A percentile compares a stretch with the other conserved stretches of the same genome.
phyloP scores from a whole-genome alignment of 768 basidiomycete genomes.

The Mycena alexandri region DNA sequence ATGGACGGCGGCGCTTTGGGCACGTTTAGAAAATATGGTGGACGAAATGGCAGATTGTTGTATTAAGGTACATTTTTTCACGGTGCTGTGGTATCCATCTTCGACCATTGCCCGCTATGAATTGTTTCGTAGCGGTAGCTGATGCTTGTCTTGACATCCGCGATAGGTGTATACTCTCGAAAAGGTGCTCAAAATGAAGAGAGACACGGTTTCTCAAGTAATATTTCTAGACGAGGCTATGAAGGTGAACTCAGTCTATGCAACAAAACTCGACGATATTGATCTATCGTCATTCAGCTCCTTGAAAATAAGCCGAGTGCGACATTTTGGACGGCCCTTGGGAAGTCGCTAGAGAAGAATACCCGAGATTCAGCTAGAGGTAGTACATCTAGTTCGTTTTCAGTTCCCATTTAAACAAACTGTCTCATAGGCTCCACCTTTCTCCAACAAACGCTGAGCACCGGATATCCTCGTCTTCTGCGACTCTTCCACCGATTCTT shows the following conservation, averaged over 20 bases:
- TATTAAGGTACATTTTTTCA: constrained; percentile 70
- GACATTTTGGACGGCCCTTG: constrained; percentile 90
- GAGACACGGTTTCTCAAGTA: constrained; percentile 79
- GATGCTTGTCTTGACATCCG: constrained; percentile 5
- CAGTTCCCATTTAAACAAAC: background rate
- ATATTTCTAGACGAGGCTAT: constrained; percentile 94
- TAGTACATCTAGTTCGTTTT: constrained; percentile 46
- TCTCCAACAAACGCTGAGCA: constrained; percentile 88
- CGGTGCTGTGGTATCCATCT: background rate
- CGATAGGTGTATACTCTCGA: constrained; percentile 92
- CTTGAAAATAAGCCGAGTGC: constrained; percentile 93
- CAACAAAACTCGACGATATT: background rate
- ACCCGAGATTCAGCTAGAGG: constrained; percentile 86
- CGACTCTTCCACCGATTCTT: constrained; percentile 98
- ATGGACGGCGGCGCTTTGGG: constrained; percentile 87
- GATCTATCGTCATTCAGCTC: constrained; percentile 55
- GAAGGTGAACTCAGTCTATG: constrained; percentile 65
- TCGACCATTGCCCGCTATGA: background rate
- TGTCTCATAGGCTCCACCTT: constrained; percentile 83
- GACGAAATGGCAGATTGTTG: constrained; percentile 93
- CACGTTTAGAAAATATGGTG: constrained; percentile 82
- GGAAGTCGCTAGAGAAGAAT: constrained; percentile 84
- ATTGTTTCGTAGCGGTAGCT: constrained; percentile 1
- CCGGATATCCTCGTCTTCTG: constrained; percentile 88
- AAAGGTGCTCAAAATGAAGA: constrained; percentile 92